Evolutionary conservation across 208 protist species (phyloP), one percentile per base, ranked within the genome.

Genomic region (Trypanosoma scelopori): DNA sequence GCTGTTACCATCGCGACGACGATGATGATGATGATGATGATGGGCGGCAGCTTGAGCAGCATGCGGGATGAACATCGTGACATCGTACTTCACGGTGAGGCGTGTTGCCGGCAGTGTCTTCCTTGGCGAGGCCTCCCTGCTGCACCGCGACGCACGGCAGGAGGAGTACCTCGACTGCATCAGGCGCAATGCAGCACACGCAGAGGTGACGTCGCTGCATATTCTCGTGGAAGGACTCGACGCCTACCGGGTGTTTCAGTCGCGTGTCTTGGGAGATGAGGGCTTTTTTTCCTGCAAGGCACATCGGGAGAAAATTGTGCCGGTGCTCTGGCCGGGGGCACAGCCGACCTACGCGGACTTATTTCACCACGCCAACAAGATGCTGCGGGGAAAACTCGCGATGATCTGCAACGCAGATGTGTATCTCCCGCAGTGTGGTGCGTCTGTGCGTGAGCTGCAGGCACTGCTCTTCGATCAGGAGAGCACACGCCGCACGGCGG

Each of bases 331-430:
- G 4, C 39, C 60, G 12, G 60, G 53, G 6, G 50, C 42, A 6
- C 69, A 84, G 65, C 84, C 85, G 5, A 69, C 74, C 42, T 96
- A 96, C 67, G 76, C 77, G 0, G 85, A 93, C 49, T 65, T 96
- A 11, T 96, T 96, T 57, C 20, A 58, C 3, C 57, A 88, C 53
- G 90, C 87, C 0, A 92, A 89, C 61, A 69, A 81, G 51, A 48
- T 90, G 18, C 72, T 92, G 5, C 41, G 55, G 0, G 73, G 75
- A 16, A 47, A 66, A 30, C 75, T 92, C 13, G 65, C 69, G 9
- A 93, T 96, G 90, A 69, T 96, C 47, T 92, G 85, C 69, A 96
- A 96, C 71, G 85, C 87, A 0, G 87, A 96, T 61, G 78, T 96
- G 18, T 86, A 89, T 67, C 65, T 93, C 12, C 81, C 82, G 7